Conservation (phyloP, 257 asterid species). For the Solanum raphanifolium region DNA sequence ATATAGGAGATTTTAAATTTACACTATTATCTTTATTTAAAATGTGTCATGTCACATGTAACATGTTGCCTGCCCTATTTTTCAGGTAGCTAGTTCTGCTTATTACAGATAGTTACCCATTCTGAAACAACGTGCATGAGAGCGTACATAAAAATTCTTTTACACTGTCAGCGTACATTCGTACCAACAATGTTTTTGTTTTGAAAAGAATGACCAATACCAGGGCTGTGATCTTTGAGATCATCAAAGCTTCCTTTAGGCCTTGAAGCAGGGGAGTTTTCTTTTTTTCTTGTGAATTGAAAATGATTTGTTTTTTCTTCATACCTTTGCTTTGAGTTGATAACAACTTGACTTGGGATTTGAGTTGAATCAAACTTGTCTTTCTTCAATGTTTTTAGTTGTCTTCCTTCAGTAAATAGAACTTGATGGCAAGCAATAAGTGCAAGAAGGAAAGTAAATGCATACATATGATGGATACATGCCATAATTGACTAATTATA, state of each 20-base stretch:
- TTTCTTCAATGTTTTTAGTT: conserved; percentile 13
- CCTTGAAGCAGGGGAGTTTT: conserved; percentile 27
- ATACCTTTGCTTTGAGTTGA: conserved; percentile 10
- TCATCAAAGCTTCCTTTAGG: conserved; percentile 11
- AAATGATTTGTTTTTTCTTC: neutral
- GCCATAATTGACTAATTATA: conserved; percentile 21
- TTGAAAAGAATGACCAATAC: conserved; percentile 6
- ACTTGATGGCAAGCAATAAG: conserved; percentile 5
- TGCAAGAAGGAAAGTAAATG: conserved; percentile 26
- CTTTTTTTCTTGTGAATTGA: conserved; percentile 31
- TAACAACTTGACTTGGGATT: neutral
- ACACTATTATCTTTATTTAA: neutral
- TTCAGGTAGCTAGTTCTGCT: neutral
- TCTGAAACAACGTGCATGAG: neutral
- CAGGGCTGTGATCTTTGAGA: conserved; percentile 44
- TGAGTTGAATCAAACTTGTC: neutral
- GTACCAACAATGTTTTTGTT: conserved; percentile 3
- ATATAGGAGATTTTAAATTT: neutral
- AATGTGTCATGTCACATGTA: neutral
- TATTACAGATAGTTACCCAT: neutral
- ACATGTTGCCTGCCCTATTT: neutral
- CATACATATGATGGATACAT: conserved; percentile 1
- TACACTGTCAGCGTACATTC: neutral
- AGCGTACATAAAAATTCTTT: neutral
- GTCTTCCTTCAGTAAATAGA: conserved; percentile 38